These are phyloP conservation scores for Candida easanensis DNA, from an alignment of 805 yeast species.

Conservation along the genomic window DNA sequence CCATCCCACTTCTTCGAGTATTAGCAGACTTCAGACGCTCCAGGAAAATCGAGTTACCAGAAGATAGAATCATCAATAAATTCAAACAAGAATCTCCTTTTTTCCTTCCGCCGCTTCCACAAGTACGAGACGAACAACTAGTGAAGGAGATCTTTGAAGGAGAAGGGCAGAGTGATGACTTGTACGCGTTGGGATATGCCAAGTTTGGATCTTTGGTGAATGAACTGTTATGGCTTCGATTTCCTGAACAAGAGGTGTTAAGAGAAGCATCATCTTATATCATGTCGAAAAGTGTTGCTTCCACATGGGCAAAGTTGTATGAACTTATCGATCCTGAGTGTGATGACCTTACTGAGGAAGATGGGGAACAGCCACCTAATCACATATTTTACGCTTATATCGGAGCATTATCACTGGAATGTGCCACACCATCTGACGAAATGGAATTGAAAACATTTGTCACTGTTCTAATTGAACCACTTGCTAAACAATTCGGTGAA, in stretches of 20 bases:
- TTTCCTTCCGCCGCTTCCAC: neutral
- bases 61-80: neutral
- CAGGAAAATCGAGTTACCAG: neutral
- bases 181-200: neutral
- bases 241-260: neutral
- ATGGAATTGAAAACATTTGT: neutral
- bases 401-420: slow-evolving; percentile 1
- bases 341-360: neutral
- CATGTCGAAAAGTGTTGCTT: neutral
- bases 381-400: slow-evolving; percentile 1
- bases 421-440: neutral
- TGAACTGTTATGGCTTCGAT: neutral
- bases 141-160: neutral
- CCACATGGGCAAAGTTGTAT: neutral
- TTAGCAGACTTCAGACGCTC: neutral
- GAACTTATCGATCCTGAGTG: no score
- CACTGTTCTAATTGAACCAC: slow-evolving; percentile 1
- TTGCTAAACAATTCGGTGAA: slow-evolving; percentile 2
- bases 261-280: neutral
- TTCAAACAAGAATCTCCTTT: neutral
- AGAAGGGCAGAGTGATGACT: neutral
- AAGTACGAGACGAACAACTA: neutral
- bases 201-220: neutral
- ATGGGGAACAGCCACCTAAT: neutral
- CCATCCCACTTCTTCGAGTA: neutral